Base-by-base conservation (phyloP, 768 basidiomycete genomes). In the Mycena epipterygia region DNA sequence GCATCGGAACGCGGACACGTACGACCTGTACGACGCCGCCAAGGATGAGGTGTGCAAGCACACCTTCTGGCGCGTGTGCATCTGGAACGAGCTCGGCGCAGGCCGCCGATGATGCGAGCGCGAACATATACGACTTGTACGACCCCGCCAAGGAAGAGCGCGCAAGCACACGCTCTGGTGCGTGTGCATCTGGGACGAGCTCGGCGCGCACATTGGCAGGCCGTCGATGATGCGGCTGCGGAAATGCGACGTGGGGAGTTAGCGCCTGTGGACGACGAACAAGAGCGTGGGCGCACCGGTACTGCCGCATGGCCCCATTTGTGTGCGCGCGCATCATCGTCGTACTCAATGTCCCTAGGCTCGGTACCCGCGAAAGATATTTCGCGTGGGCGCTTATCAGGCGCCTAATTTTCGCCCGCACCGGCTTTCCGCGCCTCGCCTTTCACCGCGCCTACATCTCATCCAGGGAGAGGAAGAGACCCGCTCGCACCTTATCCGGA, bases 81-180 rank as follows among this genome's bases (percentile, higher is more conserved):
- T 95, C 57, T 97, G 96, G 96, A 96, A 98, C 81, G 97, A 48
- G 46, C 89, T 96, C 9, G 85, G 90, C 14, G 93, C 94, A 66
- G 96, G 29, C 96, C 96, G 35, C 90, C 95, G 3, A 89, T 96
- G 85, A 87, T 98, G 73, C 89, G 95, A 52, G n/a, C n/a, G n/a
- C n/a, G n/a, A n/a, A n/a, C n/a, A n/a, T n/a, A n/a, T 52, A 52
- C 51, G 51, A 52, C 51, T 30, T 52, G 29, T 56, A 39, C 55
- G 55, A 56, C 55, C 23, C 35, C 37, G 35, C 39, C 55, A 35
- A 52, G 79, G 93, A 94, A 69, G 95, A 97, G 79, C 95, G 32
- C 89, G 96, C 67, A 97, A 97, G 81, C 91, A 96, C 74, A 97
- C 96, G 0, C 97, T 98, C 80, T 98, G 96, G 95, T 95, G 95